These are phyloP conservation scores for Blastomyces percursus DNA, from an alignment of 2,329 filamentous ascomycete species.

Conservation along the genomic window DNA sequence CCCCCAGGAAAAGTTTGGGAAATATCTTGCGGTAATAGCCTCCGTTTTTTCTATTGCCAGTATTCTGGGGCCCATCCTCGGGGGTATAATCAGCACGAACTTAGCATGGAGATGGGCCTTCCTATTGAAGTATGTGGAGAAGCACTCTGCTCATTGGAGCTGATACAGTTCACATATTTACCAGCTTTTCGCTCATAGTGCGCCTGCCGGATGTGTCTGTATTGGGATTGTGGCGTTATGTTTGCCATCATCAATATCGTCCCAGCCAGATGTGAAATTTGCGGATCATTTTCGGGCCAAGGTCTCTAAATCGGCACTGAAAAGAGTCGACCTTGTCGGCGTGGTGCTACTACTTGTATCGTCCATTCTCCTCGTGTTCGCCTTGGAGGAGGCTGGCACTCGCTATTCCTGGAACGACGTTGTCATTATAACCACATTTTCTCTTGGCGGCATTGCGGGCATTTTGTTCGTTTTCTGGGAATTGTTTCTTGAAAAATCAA, in stretches of 20 bases:
- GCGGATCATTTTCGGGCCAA: not conserved
- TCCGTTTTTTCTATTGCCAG: conserved; percentile 11
- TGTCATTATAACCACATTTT: conserved; percentile 9
- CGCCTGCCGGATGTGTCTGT: conserved; percentile 1
- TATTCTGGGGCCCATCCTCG: conserved; percentile 15
- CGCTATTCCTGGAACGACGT: conserved; percentile 11
- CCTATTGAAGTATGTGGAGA: conserved; percentile 8
- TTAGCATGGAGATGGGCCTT: conserved; percentile 19
- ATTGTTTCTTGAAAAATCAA: conserved; percentile 10
- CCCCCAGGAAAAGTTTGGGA: conserved; percentile 11
- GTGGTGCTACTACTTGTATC: conserved; percentile 16
- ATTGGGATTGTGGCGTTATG: conserved; percentile 8
- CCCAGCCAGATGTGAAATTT: not conserved
- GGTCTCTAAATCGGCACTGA: not conserved
- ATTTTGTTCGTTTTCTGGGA: conserved; percentile 21
- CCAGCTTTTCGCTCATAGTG: not conserved
- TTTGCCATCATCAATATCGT: conserved; percentile 5
- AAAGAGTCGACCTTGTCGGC: conserved; percentile 22
- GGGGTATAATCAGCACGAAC: conserved; percentile 15
- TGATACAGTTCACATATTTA: not conserved
- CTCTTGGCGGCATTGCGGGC: conserved; percentile 2
- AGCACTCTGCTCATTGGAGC: not conserved
- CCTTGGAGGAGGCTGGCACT: conserved; percentile 13
- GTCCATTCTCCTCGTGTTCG: conserved; percentile 13
- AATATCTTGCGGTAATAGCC: conserved; percentile 7